Evolutionary conservation across 495 filamentous ascomycete species (phyloP).

Genomic region (Neurospora sp.): DNA sequence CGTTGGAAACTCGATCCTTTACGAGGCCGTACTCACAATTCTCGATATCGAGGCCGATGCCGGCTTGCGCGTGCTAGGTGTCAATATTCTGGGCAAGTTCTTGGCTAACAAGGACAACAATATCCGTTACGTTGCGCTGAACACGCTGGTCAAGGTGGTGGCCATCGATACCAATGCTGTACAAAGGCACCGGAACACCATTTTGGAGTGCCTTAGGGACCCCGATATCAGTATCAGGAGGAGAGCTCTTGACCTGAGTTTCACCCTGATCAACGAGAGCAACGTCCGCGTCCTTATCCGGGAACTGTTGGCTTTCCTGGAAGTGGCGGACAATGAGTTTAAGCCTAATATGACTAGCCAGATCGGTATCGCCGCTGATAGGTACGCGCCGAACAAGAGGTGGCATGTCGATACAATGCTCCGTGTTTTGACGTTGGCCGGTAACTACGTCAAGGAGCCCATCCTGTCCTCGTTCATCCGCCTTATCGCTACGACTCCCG

Average conservation of each 20-base stretch:
- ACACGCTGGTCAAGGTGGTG: conserved; percentile 96
- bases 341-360: conserved; percentile 95
- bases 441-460: conserved; percentile 94
- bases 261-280: conserved; percentile 92
- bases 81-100: conserved; percentile 98
- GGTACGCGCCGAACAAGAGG: conserved; percentile 89
- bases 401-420: conserved; percentile 99
- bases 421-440: conserved; percentile 85
- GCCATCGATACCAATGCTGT: conserved; percentile 97
- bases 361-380: conserved; percentile 92
- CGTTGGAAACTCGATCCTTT: conserved; percentile 94
- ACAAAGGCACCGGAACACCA: conserved; percentile 92
- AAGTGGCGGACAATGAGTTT: conserved; percentile 96
- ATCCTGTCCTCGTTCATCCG: conserved; percentile 95
- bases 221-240: conserved; percentile 98
- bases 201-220: conserved; percentile 89
- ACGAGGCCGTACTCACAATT: conserved; percentile 94
- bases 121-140: conserved; percentile 94
- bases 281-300: conserved; percentile 90
- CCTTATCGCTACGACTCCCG: conserved; percentile 86
- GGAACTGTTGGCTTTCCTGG: conserved; percentile 86
- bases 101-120: conserved; percentile 97
- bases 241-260: conserved; percentile 89
- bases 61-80: conserved; percentile 81
- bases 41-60: conserved; percentile 97